These are phyloP conservation scores for Symbiodinium pilosum DNA, from an alignment of 73 alveolate species.

Conservation along the genomic window DNA sequence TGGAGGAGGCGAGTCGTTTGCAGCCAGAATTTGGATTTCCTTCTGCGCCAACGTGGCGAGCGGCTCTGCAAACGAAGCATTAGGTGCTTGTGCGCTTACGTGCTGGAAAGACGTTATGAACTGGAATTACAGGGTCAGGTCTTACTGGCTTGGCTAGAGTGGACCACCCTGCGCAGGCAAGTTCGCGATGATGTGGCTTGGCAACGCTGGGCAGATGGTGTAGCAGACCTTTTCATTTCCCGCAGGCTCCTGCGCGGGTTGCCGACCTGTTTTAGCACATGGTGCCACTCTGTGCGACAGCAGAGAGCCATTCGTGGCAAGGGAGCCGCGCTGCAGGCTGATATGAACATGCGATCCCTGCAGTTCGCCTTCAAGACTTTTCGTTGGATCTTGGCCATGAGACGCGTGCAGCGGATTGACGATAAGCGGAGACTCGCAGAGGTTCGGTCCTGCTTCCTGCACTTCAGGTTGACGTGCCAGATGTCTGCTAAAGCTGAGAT, in stretches of 20 bases:
- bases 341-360: background rate
- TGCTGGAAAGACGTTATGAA: background rate
- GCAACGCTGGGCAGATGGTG: slow-evolving; percentile 92
- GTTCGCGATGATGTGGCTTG: slow-evolving; percentile 80
- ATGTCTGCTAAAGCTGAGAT: slow-evolving; percentile 11
- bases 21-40: background rate
- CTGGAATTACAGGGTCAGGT: background rate
- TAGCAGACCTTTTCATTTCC: slow-evolving; percentile 47
- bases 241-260: slow-evolving; percentile 53
- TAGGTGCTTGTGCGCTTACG: background rate
- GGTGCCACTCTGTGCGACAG: slow-evolving; percentile 23
- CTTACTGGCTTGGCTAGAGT: slow-evolving; percentile 46
- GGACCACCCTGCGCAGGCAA: slow-evolving; percentile 68
- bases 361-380: background rate
- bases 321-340: background rate
- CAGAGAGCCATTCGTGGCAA: background rate
- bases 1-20: background rate
- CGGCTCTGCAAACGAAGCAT: background rate
- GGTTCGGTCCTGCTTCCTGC: background rate
- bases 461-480: background rate
- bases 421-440: background rate
- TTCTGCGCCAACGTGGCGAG: background rate
- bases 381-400: slow-evolving; percentile 38
- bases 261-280: slow-evolving; percentile 39
- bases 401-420: background rate